Evolutionary conservation across 768 basidiomycete genomes (phyloP).

Genomic region (Fibroporia radiculosa): DNA sequence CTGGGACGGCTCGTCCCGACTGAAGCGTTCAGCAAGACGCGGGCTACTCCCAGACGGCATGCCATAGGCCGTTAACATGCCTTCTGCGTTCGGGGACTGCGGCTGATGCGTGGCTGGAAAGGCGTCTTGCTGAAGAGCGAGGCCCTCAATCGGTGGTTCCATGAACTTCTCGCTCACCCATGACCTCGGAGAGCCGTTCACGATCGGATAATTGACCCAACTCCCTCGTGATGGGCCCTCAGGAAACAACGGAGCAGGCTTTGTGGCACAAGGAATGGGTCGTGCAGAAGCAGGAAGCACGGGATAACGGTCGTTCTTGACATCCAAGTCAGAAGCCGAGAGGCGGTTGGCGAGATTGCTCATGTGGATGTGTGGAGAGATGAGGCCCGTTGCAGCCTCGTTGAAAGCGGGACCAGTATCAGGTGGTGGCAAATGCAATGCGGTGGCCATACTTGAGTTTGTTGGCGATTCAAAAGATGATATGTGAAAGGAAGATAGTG

Average conservation of each 20-base stretch:
- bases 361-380: conserved; percentile 28
- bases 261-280: conserved; percentile 3
- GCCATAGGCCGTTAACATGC: conserved; percentile 8
- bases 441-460: conserved; percentile 18
- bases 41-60: conserved; percentile 8
- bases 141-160: conserved; percentile 15
- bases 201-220: conserved; percentile 11
- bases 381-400: conserved; percentile 13
- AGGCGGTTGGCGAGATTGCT: conserved; percentile 45
- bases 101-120: conserved; percentile 8
- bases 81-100: conserved; percentile 11
- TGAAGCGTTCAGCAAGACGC: conserved; percentile 7
- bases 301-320: conserved; percentile 56
- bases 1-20: conserved; percentile 4
- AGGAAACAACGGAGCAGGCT: too few relatives aligned
- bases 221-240: conserved; percentile 5
- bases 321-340: conserved; percentile 50
- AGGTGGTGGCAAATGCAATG: conserved; percentile 15
- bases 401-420: conserved; percentile 13
- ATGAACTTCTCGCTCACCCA: conserved; percentile 18
- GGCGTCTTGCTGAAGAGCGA: conserved; percentile 1
- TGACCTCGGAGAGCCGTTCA: conserved; percentile 3
- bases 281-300: conserved; percentile 20
- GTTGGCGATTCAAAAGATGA: not conserved
- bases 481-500: not conserved